phyloP scores from a whole-genome alignment of 1,139 yeast genomes.

The Suhomyces coccinellae region DNA sequence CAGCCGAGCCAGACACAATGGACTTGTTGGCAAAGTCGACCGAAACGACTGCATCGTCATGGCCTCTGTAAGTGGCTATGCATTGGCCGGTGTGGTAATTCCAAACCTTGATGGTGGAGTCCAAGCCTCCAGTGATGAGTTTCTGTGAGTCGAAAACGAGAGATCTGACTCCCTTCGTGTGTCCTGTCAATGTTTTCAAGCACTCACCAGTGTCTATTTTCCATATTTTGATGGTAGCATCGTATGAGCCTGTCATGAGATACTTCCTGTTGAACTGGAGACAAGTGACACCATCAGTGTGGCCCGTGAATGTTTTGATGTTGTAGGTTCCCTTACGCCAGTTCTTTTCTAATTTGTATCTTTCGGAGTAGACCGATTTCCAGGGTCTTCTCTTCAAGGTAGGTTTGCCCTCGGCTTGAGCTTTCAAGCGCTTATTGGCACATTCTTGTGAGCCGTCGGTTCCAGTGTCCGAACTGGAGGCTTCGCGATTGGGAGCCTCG shows the following conservation, averaged over 20 bases:
- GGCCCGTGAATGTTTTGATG: constrained; percentile 73
- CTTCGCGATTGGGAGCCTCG: constrained; percentile 3
- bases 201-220: constrained; percentile 77
- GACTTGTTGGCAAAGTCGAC: constrained; percentile 78
- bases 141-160: constrained; percentile 85
- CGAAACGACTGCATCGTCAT: constrained; percentile 79
- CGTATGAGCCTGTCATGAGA: constrained; percentile 89
- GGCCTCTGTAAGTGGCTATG: constrained; percentile 90
- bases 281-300: constrained; percentile 82
- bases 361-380: constrained; percentile 91
- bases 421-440: not conserved
- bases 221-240: constrained; percentile 88
- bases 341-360: constrained; percentile 86
- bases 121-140: constrained; percentile 88
- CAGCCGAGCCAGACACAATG: constrained; percentile 93
- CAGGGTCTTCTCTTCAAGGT: constrained; percentile 63
- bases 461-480: not conserved
- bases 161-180: constrained; percentile 80
- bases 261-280: constrained; percentile 76
- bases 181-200: constrained; percentile 77
- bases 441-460: not conserved
- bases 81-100: constrained; percentile 93
- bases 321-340: constrained; percentile 85
- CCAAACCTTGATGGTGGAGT: constrained; percentile 92
- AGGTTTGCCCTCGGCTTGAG: not conserved